Evolutionary conservation across 495 filamentous ascomycete genomes (phyloP), one percentile per base, ranked within the genome.

Genomic region (Aspergillus conjunctus): DNA sequence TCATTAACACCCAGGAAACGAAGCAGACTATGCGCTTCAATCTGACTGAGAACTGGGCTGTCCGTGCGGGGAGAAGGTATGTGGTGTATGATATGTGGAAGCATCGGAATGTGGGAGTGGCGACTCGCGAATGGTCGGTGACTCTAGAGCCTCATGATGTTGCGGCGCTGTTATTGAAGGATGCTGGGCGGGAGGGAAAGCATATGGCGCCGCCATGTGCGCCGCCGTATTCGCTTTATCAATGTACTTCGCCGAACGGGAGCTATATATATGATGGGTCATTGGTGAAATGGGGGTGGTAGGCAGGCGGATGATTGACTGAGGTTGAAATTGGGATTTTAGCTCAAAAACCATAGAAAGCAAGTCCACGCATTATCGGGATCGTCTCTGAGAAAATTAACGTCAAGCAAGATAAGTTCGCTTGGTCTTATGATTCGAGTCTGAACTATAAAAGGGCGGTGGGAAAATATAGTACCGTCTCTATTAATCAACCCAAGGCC

Each of bases 31-130:
- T 53, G 51, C 33, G 51, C 31, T 53, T 53, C 30, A 53, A 53
- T 37, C n/a, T 53, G 14, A 53, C 51, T 11, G 51, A 53, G 51
- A 53, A 37, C 51, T 53, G 51, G 51, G 51, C 51, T 3, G 33
- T 53, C 2, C 51, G 51, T 12, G 51, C 51, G 7, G 51, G 51
- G 8, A n/a, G 51, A 5, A n/a, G 14, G 30, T 53, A 53, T 10
- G 31, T 14, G n/a, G 51, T 53, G 14, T 53, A 53, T 34, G 51
- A 53, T 37, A 39, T 53, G 51, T 53, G 51, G 51, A 33, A 26
- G 15, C 51, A 53, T 34, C n/a, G 15, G 51, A 7, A 53, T 37
- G 33, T 34, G 9, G 51, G 51, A 1, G 33, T 37, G 15, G 51
- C 51, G 3, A 34, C 31, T 0, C 51, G 51, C 0, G 31, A 53